These are phyloP conservation scores for Komagataella ulmi DNA, from an alignment of 805 yeast genomes.

Conservation along the genomic window DNA sequence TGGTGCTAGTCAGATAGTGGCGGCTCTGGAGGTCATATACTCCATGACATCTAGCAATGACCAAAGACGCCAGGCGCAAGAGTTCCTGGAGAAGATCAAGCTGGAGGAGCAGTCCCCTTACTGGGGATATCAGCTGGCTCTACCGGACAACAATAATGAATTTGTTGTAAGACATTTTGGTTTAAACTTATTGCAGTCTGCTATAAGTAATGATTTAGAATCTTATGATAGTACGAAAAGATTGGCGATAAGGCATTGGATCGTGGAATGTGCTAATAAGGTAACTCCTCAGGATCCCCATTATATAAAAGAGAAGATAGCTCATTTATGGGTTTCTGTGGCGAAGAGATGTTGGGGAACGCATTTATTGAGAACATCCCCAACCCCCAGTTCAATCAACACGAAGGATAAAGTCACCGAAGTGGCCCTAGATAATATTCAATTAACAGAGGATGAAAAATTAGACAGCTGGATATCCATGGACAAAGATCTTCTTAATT, in stretches of 20 bases:
- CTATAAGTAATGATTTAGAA: conserved; percentile 49
- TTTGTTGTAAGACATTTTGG: conserved; percentile 85
- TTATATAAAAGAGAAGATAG: conserved; percentile 79
- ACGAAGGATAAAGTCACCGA: conserved; percentile 3
- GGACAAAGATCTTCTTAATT: conserved; percentile 62
- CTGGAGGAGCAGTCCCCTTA: conserved; percentile 71
- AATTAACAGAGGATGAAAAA: conserved; percentile 31
- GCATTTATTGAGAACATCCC: conserved; percentile 24
- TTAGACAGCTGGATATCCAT: conserved; percentile 71
- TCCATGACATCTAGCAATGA: conserved; percentile 48
- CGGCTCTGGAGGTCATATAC: conserved; percentile 68
- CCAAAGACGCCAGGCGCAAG: conserved; percentile 40
- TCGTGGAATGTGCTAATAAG: conserved; percentile 59
- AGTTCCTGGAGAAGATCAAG: conserved; percentile 66
- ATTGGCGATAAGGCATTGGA: conserved; percentile 69
- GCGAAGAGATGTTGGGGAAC: conserved; percentile 90
- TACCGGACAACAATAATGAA: conserved; percentile 44
- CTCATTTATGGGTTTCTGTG: conserved; percentile 81
- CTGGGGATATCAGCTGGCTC: conserved; percentile 84
- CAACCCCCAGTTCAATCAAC: conserved; percentile 1
- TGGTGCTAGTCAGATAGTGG: conserved; percentile 62
- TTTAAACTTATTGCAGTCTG: conserved; percentile 59
- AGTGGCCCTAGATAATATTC: conserved; percentile 15
- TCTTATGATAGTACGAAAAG: conserved; percentile 40
- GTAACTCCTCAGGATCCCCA: conserved; percentile 66